Conservation (phyloP, 2,329 filamentous ascomycete genomes). For the Diplodia scrobiculata region DNA sequence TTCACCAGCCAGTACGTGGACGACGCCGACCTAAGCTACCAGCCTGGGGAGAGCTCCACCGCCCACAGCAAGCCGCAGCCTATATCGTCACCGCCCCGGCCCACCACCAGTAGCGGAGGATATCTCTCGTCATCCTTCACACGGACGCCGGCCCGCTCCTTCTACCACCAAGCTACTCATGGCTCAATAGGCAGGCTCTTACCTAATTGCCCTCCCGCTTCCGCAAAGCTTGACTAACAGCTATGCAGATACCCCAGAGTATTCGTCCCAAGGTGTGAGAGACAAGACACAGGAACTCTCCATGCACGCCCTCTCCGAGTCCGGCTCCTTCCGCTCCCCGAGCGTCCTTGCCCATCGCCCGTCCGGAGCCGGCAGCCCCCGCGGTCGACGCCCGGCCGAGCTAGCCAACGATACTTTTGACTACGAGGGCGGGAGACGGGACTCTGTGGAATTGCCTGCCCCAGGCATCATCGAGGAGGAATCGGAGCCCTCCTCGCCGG, state of each 20-base stretch:
- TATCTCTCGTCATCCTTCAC: conserved; percentile 32
- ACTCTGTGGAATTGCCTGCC: conserved; percentile 13
- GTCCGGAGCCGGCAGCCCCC: conserved; percentile 11
- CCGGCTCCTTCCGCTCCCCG: conserved; percentile 28
- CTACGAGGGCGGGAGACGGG: background rate
- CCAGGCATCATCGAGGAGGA: conserved; percentile 11
- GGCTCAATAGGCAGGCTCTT: conserved; percentile 57
- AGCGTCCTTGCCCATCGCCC: conserved; percentile 24
- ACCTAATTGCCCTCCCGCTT: conserved; percentile 30
- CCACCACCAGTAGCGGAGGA: conserved; percentile 21
- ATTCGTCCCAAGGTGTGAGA: conserved; percentile 73
- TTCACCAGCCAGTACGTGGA: conserved; percentile 29
- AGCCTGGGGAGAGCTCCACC: conserved; percentile 14
- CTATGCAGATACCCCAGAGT: conserved; percentile 68
- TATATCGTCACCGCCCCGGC: conserved; percentile 21
- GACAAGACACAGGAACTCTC: conserved; percentile 87
- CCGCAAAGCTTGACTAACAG: conserved; percentile 16
- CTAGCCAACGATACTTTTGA: conserved; percentile 20
- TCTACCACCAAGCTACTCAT: conserved; percentile 67
- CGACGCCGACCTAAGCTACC: conserved; percentile 24
- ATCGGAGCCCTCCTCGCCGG: conserved; percentile 25
- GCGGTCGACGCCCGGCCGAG: conserved; percentile 11
- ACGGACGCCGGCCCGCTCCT: conserved; percentile 68
- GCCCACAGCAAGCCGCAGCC: conserved; percentile 18
- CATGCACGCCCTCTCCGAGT: conserved; percentile 66